Conservation (phyloP, 1,139 yeast genomes). For the Suhomyces choctaworum region DNA sequence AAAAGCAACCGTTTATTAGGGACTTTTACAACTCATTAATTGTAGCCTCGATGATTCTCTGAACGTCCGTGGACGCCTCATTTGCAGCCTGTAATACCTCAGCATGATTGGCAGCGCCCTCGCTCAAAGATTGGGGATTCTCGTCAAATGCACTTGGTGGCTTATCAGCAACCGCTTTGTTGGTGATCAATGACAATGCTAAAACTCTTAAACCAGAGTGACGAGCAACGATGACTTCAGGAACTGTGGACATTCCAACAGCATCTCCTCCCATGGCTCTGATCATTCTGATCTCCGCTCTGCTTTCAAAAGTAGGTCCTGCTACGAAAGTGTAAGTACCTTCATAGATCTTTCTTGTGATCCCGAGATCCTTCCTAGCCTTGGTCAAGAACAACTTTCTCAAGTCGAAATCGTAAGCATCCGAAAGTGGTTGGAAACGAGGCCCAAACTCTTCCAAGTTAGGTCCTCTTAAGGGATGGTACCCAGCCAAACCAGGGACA, state of each 20-base stretch:
- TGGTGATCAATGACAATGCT: conserved; percentile 85
- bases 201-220: conserved; percentile 80
- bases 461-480: conserved; percentile 85
- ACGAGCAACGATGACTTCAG: conserved; percentile 91
- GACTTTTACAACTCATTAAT: conserved; percentile 44
- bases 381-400: conserved; percentile 58
- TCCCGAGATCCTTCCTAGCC: conserved; percentile 49
- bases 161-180: conserved; percentile 70
- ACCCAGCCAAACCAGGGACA: conserved; percentile 86
- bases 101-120: conserved; percentile 84
- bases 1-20: conserved; percentile 8
- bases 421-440: conserved; percentile 83
- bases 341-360: conserved; percentile 70
- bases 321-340: conserved; percentile 85
- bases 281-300: conserved; percentile 87
- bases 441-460: conserved; percentile 81
- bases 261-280: conserved; percentile 82
- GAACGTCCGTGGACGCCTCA: conserved; percentile 78
- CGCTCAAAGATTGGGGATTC: conserved; percentile 54
- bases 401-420: conserved; percentile 79
- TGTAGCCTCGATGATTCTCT: conserved; percentile 63
- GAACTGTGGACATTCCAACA: conserved; percentile 98
- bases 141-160: conserved; percentile 73
- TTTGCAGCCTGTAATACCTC: conserved; percentile 87
- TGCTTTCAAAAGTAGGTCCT: conserved; percentile 92